Conservation (phyloP, 176 grass and related monocot species). For the Tillandsia fasciculata region DNA sequence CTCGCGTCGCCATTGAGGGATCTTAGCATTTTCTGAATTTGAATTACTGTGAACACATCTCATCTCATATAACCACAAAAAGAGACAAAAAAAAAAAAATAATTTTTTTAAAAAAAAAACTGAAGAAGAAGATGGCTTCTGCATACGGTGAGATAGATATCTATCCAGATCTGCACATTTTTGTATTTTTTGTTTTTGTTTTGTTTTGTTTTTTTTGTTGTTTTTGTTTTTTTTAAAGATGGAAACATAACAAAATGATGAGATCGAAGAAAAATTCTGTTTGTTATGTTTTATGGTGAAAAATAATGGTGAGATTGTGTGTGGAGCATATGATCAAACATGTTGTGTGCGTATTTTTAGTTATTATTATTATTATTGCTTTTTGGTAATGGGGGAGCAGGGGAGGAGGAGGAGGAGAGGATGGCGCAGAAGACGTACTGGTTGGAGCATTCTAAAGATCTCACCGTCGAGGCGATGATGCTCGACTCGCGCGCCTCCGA, state of each 20-base stretch:
- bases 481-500: conserved; percentile 81
- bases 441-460: conserved; percentile 87
- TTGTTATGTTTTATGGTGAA: no score
- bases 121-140: conserved; percentile 6
- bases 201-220: background rate
- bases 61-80: conserved; percentile 3
- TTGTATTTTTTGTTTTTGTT: no score
- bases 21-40: conserved; percentile 21
- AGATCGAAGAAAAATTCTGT: no score
- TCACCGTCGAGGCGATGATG: conserved; percentile 99
- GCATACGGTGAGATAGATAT: conserved; percentile 34
- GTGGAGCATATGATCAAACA: background rate
- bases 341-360: background rate
- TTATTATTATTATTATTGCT: background rate
- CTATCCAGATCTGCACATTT: conserved; percentile 21
- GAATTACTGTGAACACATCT: background rate
- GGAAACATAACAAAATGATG: no score
- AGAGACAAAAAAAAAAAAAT: background rate
- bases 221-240: conserved; percentile 7
- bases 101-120: background rate
- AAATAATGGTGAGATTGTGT: background rate
- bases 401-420: conserved; percentile 58
- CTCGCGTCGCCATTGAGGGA: conserved; percentile 80
- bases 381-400: conserved; percentile 17
- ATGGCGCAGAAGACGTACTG: conserved; percentile 83